phyloP scores from a whole-genome alignment of 352 stramenopile genomes.

The Aphanomyces invadans region DNA sequence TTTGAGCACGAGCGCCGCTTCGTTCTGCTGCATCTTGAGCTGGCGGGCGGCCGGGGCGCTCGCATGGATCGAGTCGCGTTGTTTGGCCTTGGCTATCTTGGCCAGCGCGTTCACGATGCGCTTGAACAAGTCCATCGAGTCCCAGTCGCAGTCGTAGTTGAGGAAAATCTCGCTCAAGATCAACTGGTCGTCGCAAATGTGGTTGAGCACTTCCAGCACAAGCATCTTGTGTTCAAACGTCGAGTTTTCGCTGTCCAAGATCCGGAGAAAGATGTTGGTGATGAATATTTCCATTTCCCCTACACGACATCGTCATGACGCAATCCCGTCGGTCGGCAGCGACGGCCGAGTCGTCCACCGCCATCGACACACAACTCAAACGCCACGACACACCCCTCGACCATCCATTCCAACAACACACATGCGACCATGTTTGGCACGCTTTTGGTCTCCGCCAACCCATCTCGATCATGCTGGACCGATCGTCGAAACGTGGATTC shows the following conservation, averaged over 20 bases:
- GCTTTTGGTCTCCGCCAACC: too few relatives aligned
- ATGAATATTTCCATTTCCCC: constrained; percentile 98
- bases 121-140: constrained; percentile 96
- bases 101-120: constrained; percentile 95
- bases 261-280: constrained; percentile 96
- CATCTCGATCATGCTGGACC: too few relatives aligned
- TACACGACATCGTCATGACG: background rate
- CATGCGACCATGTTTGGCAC: too few relatives aligned
- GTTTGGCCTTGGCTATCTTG: constrained; percentile 89
- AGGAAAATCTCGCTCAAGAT: constrained; percentile 97
- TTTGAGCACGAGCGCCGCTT: constrained; percentile 66
- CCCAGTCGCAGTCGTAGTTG: constrained; percentile 99
- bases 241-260: constrained; percentile 97
- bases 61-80: constrained; percentile 13
- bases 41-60: constrained; percentile 30
- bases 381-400: too few relatives aligned
- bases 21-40: constrained; percentile 62
- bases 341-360: too few relatives aligned
- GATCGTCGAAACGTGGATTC: too few relatives aligned
- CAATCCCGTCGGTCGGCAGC: too few relatives aligned
- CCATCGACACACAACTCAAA: too few relatives aligned
- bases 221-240: constrained; percentile 97
- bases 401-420: too few relatives aligned
- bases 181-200: constrained; percentile 91
- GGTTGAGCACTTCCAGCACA: constrained; percentile 93